phyloP scores from a whole-genome alignment of 2,329 filamentous ascomycete genomes.

The Calonectria montana region DNA sequence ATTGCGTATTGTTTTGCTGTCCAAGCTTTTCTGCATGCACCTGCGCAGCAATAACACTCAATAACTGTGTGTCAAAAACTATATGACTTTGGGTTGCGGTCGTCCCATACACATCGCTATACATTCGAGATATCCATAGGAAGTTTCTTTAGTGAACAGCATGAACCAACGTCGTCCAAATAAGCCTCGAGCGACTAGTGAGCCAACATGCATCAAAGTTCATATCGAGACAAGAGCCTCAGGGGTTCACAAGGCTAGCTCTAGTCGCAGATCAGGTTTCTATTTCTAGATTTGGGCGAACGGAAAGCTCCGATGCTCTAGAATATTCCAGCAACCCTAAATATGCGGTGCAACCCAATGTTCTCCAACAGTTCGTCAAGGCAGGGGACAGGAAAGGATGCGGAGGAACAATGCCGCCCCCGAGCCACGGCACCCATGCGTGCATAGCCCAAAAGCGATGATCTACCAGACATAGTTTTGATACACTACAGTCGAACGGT shows the following conservation, averaged over 20 bases:
- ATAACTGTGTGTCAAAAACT: background rate
- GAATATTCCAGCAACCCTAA: background rate
- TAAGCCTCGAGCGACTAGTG: too few species aligned
- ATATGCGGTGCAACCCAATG: conserved; percentile 18
- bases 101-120: background rate
- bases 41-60: background rate
- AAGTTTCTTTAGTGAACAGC: background rate
- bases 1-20: background rate
- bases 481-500: background rate
- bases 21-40: background rate
- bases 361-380: conserved; percentile 26
- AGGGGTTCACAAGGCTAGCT: background rate
- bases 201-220: background rate
- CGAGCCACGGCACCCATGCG: background rate
- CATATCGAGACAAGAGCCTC: background rate
- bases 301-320: background rate
- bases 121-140: background rate
- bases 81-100: background rate
- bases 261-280: background rate
- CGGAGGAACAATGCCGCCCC: background rate
- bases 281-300: background rate
- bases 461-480: background rate
- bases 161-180: too few species aligned
- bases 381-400: background rate
- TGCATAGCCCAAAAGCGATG: background rate